Evolutionary conservation across 345 rosid genomes (phyloP).

Genomic region (Salix udensis): DNA sequence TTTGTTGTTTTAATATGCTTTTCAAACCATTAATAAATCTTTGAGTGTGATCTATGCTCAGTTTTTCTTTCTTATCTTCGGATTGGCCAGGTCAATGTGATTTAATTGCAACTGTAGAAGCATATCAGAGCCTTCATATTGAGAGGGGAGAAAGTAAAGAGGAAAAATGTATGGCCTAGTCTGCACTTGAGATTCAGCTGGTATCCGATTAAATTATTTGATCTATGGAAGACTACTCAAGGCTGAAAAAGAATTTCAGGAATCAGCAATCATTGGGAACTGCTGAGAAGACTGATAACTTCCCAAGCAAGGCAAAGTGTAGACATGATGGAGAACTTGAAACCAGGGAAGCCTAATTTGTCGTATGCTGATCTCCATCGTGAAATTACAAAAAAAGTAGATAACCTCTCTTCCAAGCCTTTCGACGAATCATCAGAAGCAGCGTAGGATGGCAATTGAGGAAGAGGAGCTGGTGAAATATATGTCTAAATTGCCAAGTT

Average conservation of each 20-base stretch:
- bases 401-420: constrained; percentile 34
- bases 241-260: constrained; percentile 29
- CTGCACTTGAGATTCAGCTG: constrained; percentile 9
- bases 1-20: neutral
- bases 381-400: constrained; percentile 40
- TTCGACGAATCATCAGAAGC: constrained; percentile 29
- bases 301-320: constrained; percentile 24
- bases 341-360: constrained; percentile 37
- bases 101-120: constrained; percentile 9
- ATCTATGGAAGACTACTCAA: constrained; percentile 44
- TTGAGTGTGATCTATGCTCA: constrained; percentile 1
- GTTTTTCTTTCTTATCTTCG: constrained; percentile 7
- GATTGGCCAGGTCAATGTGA: constrained; percentile 8
- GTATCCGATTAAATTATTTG: neutral
- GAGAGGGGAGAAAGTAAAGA: neutral
- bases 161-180: neutral
- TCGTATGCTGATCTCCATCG: constrained; percentile 46
- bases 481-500: constrained; percentile 84
- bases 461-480: constrained; percentile 84
- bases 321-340: constrained; percentile 37
- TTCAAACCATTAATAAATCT: neutral
- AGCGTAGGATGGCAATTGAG: constrained; percentile 13
- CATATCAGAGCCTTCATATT: neutral
- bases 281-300: constrained; percentile 25
- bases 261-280: constrained; percentile 29